Evolutionary conservation across 75 land plant genomes (phyloP).

Genomic region (Larix kaempferi): DNA sequence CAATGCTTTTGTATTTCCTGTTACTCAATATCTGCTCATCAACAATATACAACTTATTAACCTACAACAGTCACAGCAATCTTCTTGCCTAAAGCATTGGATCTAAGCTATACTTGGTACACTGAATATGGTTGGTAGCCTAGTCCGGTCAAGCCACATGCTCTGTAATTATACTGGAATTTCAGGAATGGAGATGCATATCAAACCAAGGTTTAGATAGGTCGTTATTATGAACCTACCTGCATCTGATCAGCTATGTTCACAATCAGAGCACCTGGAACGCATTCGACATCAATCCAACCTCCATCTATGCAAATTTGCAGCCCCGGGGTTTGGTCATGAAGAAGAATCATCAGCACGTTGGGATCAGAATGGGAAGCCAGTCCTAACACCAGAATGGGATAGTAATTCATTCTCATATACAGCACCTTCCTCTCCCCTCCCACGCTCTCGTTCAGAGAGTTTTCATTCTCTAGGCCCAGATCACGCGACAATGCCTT

Average conservation of each 20-base stretch:
- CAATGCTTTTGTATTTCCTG: background rate
- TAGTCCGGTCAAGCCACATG: no score
- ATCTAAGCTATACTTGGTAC: no score
- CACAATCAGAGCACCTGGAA: slow-evolving; percentile 17
- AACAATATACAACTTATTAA: no score
- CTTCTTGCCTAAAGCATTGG: no score
- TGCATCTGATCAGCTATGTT: slow-evolving; percentile 21
- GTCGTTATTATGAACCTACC: background rate
- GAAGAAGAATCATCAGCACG: slow-evolving; percentile 10
- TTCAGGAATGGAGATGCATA: no score
- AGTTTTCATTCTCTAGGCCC: slow-evolving; percentile 12
- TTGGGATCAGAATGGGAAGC: slow-evolving; percentile 12
- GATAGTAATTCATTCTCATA: slow-evolving; percentile 8
- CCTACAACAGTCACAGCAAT: no score
- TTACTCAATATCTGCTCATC: background rate
- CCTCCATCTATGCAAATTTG: slow-evolving; percentile 5
- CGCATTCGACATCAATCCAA: slow-evolving; percentile 19
- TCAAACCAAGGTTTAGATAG: no score
- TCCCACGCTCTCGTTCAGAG: slow-evolving; percentile 24
- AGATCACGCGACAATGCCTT: slow-evolving; percentile 17
- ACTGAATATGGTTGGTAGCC: no score
- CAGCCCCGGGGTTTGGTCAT: slow-evolving; percentile 16
- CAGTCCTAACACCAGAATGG: slow-evolving; percentile 13
- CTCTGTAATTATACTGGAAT: no score
- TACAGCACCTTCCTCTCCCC: background rate